Percentiles rank a stretch among this genome's conserved stretches.
Evolutionary conservation across 2,329 filamentous ascomycete genomes (phyloP).

Genomic region (Fusarium verticillioides): DNA sequence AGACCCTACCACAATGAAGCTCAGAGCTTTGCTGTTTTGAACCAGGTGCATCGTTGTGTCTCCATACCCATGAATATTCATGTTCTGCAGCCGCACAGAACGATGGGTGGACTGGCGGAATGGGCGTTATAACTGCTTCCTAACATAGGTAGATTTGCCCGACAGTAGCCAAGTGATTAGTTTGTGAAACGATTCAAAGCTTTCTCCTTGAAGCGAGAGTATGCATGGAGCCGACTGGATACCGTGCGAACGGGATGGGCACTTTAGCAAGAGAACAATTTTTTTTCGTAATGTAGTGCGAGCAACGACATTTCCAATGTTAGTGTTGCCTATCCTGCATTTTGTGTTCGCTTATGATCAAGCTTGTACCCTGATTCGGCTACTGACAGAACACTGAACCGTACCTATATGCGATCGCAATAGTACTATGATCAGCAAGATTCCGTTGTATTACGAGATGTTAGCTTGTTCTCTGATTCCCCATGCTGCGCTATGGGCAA

Average conservation of each 20-base stretch:
- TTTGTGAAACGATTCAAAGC: slow-evolving; percentile 5
- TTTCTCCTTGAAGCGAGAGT: background rate
- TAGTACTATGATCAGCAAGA: slow-evolving; percentile 26
- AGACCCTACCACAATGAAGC: background rate
- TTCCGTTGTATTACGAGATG: slow-evolving; percentile 19
- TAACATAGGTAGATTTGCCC: background rate
- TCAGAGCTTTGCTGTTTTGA: background rate
- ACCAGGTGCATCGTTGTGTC: background rate
- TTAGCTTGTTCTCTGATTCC: slow-evolving; percentile 17
- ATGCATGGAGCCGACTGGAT: slow-evolving; percentile 32
- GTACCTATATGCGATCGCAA: slow-evolving; percentile 14
- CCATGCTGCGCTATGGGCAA: slow-evolving; percentile 24
- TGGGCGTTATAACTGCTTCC: background rate
- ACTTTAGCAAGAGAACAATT: background rate
- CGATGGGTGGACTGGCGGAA: background rate
- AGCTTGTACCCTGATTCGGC: slow-evolving; percentile 26
- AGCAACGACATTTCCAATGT: background rate
- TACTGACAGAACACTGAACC: slow-evolving; percentile 12
- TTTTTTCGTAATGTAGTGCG: background rate
- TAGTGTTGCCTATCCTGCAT: background rate
- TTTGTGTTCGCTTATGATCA: slow-evolving; percentile 17
- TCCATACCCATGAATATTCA: background rate
- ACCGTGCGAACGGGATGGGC: slow-evolving; percentile 30
- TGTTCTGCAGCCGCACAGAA: background rate
- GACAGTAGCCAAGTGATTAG: background rate